These are phyloP conservation scores for Leptodermis oblonga DNA, from an alignment of 257 asterid genomes.

Conservation along the genomic window DNA sequence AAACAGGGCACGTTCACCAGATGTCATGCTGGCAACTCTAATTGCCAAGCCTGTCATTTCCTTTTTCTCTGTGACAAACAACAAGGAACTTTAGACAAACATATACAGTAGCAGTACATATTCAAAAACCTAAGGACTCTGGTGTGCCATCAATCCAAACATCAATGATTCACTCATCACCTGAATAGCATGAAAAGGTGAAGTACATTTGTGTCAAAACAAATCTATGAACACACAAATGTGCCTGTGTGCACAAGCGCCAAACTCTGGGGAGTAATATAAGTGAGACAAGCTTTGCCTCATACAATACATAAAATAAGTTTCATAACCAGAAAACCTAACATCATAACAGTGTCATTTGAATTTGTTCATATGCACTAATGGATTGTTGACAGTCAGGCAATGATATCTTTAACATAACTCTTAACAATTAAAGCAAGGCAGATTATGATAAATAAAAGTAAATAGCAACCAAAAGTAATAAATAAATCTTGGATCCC, in stretches of 20 bases:
- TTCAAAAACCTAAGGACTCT: not conserved
- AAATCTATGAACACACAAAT: no score
- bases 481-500: not conserved
- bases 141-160: not conserved
- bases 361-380: not conserved
- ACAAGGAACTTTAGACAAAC: slow-evolving; percentile 9
- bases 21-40: slow-evolving; percentile 77
- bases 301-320: not conserved
- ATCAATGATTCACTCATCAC: not conserved
- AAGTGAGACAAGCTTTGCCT: not conserved
- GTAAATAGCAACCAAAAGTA: not conserved
- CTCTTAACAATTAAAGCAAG: not conserved
- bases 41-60: slow-evolving; percentile 86
- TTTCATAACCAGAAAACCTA: not conserved
- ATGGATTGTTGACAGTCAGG: not conserved
- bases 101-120: slow-evolving; percentile 1
- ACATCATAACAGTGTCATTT: not conserved
- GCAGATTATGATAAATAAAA: not conserved
- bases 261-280: not conserved
- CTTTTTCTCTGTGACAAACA: slow-evolving; percentile 67
- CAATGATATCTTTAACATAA: not conserved
- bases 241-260: no score
- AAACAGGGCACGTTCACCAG: slow-evolving; percentile 82
- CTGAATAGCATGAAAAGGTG: not conserved
- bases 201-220: not conserved